Evolutionary conservation across 768 basidiomycete species (phyloP), one percentile per base, ranked within the genome.

Genomic region (Auriscalpium microsporum): DNA sequence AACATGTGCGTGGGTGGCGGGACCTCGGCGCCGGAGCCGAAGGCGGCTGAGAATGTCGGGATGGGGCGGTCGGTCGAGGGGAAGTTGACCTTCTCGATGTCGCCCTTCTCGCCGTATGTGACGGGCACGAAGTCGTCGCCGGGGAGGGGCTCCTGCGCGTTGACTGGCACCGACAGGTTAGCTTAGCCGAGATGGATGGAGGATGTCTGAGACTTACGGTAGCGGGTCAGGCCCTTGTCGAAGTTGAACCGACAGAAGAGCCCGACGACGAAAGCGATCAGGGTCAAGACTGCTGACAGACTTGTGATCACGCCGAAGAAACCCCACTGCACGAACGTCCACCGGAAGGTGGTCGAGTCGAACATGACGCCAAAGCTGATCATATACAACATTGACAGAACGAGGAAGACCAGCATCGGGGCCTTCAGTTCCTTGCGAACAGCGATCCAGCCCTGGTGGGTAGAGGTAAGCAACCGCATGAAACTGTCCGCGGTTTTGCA

Each of bases 361-460:
- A 92, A 89, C 83, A 90, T 86, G 56, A 81, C 67, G 48, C 82
- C 74, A 84, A 83, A 90, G 42, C 80, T 84, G 38, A 71, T 76
- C 17, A 90, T 73, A 66, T 90, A 87, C 17, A 80, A 66, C 35
- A 80, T 56, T 10, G 81, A 82, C 48, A 87, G 59, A 14, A 72
- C 63, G 55, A 92, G 73, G 72, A 92, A 92, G 13, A 78, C 58
- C 50, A 82, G 56, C 79, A 83, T 87, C 14, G 73, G 76, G 10
- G 75, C 55, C 56, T 76, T 79, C 54, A 76, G 71, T 68, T 92
- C 89, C 50, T 75, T 77, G 40, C 88, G 83, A 50, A 86, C 80
- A 36, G 82, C 78, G 63, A 86, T 80, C 88, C 88, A 92, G 16
- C 89, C 89, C 80, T 85, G 53, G 28, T 53, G 38, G 46, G 5